Evolutionary conservation across 2,329 filamentous ascomycete species (phyloP).

Genomic region (Paecilomyces sp.): DNA sequence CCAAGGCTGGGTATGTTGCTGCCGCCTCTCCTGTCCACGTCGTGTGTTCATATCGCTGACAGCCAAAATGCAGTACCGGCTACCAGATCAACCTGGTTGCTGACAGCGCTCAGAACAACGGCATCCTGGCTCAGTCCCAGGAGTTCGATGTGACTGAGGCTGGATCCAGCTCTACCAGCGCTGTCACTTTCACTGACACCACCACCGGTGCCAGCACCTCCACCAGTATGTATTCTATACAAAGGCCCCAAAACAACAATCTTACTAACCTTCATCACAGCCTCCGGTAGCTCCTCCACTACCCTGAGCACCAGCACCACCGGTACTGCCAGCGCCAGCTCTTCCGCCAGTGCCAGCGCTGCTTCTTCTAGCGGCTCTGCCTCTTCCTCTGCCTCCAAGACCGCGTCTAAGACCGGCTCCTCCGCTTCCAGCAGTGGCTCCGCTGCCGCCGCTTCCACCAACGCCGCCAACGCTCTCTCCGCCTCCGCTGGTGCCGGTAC

Average conservation of each 20-base stretch:
- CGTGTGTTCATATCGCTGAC: slow-evolving; percentile 1
- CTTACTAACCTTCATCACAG: background rate
- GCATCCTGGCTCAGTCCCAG: slow-evolving; percentile 37
- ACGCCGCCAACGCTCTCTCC: slow-evolving; percentile 17
- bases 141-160: slow-evolving; percentile 23
- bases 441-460: slow-evolving; percentile 8
- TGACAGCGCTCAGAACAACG: slow-evolving; percentile 21
- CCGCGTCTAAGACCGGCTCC: slow-evolving; percentile 7
- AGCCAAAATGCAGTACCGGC: slow-evolving; percentile 16
- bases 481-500: slow-evolving; percentile 21
- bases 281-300: background rate
- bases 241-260: background rate
- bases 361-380: slow-evolving; percentile 5
- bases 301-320: background rate
- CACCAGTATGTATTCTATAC: background rate
- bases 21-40: background rate
- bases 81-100: slow-evolving; percentile 39
- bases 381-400: slow-evolving; percentile 7
- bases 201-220: slow-evolving; percentile 12
- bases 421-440: slow-evolving; percentile 2
- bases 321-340: slow-evolving; percentile 9
- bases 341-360: slow-evolving; percentile 10
- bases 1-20: slow-evolving; percentile 20
- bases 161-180: slow-evolving; percentile 2
- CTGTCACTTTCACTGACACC: slow-evolving; percentile 11